These are phyloP conservation scores for Tylopilus cervinicoccineus DNA, from an alignment of 768 basidiomycete genomes.

Conservation along the genomic window DNA sequence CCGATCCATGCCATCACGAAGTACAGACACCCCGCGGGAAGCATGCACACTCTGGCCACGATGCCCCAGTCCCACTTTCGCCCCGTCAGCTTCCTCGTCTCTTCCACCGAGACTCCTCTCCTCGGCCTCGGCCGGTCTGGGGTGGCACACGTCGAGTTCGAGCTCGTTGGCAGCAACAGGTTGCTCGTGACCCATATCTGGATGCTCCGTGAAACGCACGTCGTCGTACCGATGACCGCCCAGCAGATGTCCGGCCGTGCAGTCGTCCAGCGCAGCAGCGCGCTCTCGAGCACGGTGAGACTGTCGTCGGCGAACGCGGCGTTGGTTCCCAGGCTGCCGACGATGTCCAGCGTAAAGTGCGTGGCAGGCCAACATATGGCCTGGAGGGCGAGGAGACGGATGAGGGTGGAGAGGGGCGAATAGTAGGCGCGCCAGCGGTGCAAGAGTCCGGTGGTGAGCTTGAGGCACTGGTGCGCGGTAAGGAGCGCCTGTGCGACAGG, in stretches of 20 bases:
- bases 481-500: slow-evolving; percentile 58
- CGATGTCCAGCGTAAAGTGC: slow-evolving; percentile 72
- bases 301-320: background rate
- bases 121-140: slow-evolving; percentile 23
- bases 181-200: slow-evolving; percentile 98
- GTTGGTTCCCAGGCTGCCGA: slow-evolving; percentile 41
- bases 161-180: slow-evolving; percentile 36
- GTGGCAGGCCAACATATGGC: slow-evolving; percentile 97
- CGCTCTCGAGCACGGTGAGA: slow-evolving; percentile 20
- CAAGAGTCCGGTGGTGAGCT: slow-evolving; percentile 83
- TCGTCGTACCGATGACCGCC: slow-evolving; percentile 88
- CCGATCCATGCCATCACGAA: slow-evolving; percentile 74
- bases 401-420: slow-evolving; percentile 79
- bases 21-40: slow-evolving; percentile 74
- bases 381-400: slow-evolving; percentile 88
- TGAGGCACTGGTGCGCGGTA: slow-evolving; percentile 87
- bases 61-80: slow-evolving; percentile 80
- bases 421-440: slow-evolving; percentile 92
- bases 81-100: slow-evolving; percentile 35
- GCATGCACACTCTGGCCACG: slow-evolving; percentile 62
- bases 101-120: slow-evolving; percentile 10
- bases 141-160: slow-evolving; percentile 1
- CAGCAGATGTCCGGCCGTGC: slow-evolving; percentile 80
- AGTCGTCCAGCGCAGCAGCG: slow-evolving; percentile 40
- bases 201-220: slow-evolving; percentile 74